Evolutionary conservation across 345 rosid species (phyloP).

Genomic region (Camelina laxa): DNA sequence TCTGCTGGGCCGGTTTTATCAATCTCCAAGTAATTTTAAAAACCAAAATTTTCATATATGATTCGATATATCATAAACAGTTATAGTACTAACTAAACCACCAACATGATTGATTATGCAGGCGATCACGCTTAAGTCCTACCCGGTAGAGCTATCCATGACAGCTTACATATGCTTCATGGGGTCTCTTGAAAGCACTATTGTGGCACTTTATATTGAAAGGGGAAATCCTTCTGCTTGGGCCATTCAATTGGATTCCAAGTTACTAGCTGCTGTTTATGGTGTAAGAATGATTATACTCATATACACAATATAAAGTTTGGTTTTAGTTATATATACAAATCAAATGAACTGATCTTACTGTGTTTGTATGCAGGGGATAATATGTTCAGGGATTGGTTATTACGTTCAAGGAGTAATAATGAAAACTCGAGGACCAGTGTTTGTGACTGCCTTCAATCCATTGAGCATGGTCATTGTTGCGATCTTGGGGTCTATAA

Average conservation of each 20-base stretch:
- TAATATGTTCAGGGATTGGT: slow-evolving; percentile 58
- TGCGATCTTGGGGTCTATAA: slow-evolving; percentile 60
- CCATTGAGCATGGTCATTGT: slow-evolving; percentile 69
- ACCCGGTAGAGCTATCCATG: slow-evolving; percentile 80
- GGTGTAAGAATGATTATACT: slow-evolving; percentile 53
- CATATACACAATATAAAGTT: background rate
- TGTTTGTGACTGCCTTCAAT: slow-evolving; percentile 68
- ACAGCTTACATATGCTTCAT: slow-evolving; percentile 75
- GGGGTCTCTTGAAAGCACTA: slow-evolving; percentile 66
- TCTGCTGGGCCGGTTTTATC: slow-evolving; percentile 66
- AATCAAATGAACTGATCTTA: background rate
- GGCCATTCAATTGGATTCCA: slow-evolving; percentile 64
- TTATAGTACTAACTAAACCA: slow-evolving; percentile 1
- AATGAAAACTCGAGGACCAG: slow-evolving; percentile 67
- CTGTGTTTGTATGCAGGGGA: slow-evolving; percentile 51
- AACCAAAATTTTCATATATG: slow-evolving; percentile 2
- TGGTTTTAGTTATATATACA: background rate
- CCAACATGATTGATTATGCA: slow-evolving; percentile 10
- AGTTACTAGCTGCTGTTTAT: slow-evolving; percentile 64
- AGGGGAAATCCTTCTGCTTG: slow-evolving; percentile 55
- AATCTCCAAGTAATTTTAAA: slow-evolving; percentile 61
- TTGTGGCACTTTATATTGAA: slow-evolving; percentile 61
- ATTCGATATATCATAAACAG: background rate
- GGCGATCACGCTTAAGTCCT: slow-evolving; percentile 75
- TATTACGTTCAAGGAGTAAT: slow-evolving; percentile 63